A percentile compares a stretch with the other conserved stretches of the same genome.
Evolutionary conservation across 2,329 filamentous ascomycete genomes (phyloP).

Genomic region (Chrysoporthe deuterocubensis): DNA sequence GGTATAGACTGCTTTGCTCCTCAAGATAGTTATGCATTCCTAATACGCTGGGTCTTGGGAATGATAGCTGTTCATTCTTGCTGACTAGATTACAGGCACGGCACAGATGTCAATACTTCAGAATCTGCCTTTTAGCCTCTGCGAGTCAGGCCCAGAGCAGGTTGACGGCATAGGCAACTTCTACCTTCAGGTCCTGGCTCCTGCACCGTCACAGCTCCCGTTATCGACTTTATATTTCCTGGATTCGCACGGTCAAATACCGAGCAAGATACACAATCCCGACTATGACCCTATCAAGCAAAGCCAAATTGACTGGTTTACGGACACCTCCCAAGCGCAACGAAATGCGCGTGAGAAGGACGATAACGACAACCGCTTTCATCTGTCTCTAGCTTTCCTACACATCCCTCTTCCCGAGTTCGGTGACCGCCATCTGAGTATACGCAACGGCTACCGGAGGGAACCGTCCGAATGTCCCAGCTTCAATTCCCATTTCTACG

Average conservation of each 20-base stretch:
- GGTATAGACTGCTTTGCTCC: too few species aligned
- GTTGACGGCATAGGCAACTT: constrained; percentile 39
- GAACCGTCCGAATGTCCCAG: constrained; percentile 38
- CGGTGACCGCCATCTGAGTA: constrained; percentile 33
- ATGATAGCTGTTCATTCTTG: too few species aligned
- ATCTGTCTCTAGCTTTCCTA: constrained; percentile 36
- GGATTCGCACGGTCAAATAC: constrained; percentile 38
- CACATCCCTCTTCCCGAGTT: constrained; percentile 38
- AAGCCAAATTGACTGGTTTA: constrained; percentile 40
- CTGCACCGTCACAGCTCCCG: constrained; percentile 22
- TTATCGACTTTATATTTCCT: constrained; percentile 35
- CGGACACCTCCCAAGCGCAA: constrained; percentile 33
- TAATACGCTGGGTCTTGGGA: too few species aligned
- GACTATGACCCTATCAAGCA: constrained; percentile 37
- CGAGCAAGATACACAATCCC: constrained; percentile 33
- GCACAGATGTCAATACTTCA: constrained; percentile 37
- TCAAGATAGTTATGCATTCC: too few species aligned
- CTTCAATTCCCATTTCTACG: constrained; percentile 38
- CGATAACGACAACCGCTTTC: constrained; percentile 24
- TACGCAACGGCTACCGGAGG: constrained; percentile 35
- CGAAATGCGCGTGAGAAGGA: constrained; percentile 32
- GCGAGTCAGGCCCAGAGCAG: constrained; percentile 34
- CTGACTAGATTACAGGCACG: neutral
- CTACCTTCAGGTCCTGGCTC: constrained; percentile 34
- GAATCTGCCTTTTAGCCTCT: constrained; percentile 36